Conservation (phyloP, 768 basidiomycete genomes). For the Mycena vulgaris region DNA sequence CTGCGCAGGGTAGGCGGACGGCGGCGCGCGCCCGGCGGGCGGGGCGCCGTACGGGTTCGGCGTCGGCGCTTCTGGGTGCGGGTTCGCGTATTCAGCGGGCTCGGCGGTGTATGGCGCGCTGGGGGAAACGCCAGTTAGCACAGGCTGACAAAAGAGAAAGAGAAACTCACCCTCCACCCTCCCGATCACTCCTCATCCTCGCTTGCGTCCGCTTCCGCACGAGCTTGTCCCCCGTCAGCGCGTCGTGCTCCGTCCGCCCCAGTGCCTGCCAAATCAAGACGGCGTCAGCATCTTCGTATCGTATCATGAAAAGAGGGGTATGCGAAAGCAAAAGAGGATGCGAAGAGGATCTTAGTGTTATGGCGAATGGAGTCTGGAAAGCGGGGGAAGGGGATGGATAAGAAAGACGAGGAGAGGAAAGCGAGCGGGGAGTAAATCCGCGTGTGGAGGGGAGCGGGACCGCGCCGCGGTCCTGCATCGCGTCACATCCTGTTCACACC, state of each 20-base stretch:
- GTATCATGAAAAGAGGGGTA: no score
- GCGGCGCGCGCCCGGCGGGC: constrained; percentile 23
- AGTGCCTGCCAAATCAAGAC: constrained; percentile 56
- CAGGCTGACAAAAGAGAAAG: background rate
- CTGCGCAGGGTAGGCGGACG: constrained; percentile 37
- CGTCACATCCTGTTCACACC: no score
- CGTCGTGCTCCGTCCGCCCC: constrained; percentile 86
- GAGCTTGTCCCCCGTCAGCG: constrained; percentile 83
- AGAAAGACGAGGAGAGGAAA: no score
- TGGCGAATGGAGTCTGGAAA: no score
- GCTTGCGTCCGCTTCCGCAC: constrained; percentile 87
- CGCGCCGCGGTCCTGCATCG: no score
- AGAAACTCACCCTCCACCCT: constrained; percentile 29
- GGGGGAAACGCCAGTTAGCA: background rate
- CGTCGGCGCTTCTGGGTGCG: constrained; percentile 22
- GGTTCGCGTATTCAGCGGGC: constrained; percentile 20
- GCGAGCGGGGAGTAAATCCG: no score
- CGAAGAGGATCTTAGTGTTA: no score
- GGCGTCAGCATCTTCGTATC: background rate
- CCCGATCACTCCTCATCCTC: constrained; percentile 67
- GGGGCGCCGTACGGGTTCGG: constrained; percentile 31
- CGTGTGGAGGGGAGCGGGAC: no score
- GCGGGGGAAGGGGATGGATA: no score
- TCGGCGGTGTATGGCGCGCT: constrained; percentile 17
- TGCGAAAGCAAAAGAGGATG: no score